These are phyloP conservation scores for Fusarium piperis DNA, from an alignment of 2,329 filamentous ascomycete species.

Conservation along the genomic window DNA sequence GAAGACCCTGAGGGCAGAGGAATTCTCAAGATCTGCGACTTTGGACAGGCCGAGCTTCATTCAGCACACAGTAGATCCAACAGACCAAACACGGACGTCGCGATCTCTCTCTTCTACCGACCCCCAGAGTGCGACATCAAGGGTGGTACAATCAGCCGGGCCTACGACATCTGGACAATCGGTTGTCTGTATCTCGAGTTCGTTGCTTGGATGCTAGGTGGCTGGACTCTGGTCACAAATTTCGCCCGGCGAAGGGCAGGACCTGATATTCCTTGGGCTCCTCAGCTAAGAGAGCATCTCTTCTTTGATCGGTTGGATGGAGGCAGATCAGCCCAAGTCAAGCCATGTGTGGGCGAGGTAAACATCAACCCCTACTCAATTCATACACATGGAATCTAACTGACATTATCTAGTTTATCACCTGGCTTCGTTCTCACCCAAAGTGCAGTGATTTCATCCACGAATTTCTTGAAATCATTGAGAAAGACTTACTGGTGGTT, in stretches of 20 bases:
- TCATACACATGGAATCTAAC: neutral
- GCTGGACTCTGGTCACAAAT: neutral
- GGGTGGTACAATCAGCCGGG: neutral
- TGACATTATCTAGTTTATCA: conserved; percentile 5
- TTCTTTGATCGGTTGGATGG: conserved; percentile 5
- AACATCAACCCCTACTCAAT: neutral
- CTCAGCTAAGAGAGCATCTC: neutral
- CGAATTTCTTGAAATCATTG: conserved; percentile 7
- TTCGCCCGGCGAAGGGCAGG: neutral
- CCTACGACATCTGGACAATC: conserved; percentile 29
- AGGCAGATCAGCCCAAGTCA: neutral
- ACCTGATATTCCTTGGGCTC: neutral
- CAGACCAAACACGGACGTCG: neutral
- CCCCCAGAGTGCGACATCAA: conserved; percentile 22
- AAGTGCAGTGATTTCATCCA: conserved; percentile 9
- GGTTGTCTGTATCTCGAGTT: conserved; percentile 30
- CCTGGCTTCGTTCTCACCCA: neutral
- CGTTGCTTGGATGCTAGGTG: conserved; percentile 19
- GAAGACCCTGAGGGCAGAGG: neutral
- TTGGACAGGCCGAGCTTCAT: conserved; percentile 13
- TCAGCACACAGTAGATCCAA: conserved; percentile 1
- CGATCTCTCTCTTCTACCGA: conserved; percentile 4
- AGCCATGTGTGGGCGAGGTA: conserved; percentile 4
- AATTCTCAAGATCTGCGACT: conserved; percentile 14
- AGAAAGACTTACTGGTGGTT: neutral